Base-by-base conservation (phyloP, 352 stramenopile genomes). In the Phytophthora hibernalis region DNA sequence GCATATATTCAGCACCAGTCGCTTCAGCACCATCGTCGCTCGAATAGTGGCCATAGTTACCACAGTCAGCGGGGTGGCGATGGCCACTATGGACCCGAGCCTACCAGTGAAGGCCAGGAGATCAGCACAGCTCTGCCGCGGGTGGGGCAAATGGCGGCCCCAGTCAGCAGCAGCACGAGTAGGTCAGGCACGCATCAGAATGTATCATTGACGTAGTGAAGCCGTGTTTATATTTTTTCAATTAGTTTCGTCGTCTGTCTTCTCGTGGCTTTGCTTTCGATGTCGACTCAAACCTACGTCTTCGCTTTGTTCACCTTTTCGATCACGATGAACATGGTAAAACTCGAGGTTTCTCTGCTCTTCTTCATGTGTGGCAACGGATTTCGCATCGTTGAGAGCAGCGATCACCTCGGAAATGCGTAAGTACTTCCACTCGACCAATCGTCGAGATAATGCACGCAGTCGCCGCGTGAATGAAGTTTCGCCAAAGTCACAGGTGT, bases 291-390 rank as follows among this genome's bases (percentile, higher is more conserved):
- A 28, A 28, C 24, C 24, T 28, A 28, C 24, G 24, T 38, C 13
- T 38, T 38, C 33, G 13, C 5, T 38, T 38, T 1, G 33, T 38
- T 42, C 35, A 42, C 11, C 15, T 42, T 42, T 68, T 65, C 28
- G 21, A 44, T 22, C 24, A 53, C 55, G 42, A 22, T 82, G 74
- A 2, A 86, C 70, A 61, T 92, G 82, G 64, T 74, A 86, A 65
- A 92, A 90, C 63, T 92, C 83, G 45, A 92, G 79, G 58, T 90
- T 92, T 16, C 82, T 70, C 22, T 84, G 76, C 42, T 80, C 74
- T 47, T 92, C 83, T 52, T 92, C 83, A 20, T 67, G 26, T 12
- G 75, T 68, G 0, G 65, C 83, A 10, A 70, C 26, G 0, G 53
- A 20, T 50, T 76, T 77, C 11, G 70, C 58, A 0, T 22, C 16